phyloP scores from a whole-genome alignment of 2,329 filamentous ascomycete species.

The Neopestalotiopsis sp. region DNA sequence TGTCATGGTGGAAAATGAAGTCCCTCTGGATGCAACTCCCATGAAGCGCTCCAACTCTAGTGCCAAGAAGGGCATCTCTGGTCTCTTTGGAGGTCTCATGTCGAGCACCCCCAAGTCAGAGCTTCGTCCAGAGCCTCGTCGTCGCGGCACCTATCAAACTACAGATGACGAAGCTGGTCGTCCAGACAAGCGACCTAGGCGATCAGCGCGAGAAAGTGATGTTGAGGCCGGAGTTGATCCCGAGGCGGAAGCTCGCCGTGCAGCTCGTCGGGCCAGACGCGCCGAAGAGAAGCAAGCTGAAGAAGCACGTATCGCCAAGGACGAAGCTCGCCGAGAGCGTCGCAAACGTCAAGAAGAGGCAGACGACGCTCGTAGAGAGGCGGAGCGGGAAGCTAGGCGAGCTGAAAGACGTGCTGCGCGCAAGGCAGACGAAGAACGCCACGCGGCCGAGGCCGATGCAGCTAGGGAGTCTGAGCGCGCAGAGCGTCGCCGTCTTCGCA shows the following conservation, averaged over 20 bases:
- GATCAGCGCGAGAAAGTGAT: constrained; percentile 47
- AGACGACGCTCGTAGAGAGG: constrained; percentile 56
- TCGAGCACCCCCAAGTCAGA: constrained; percentile 41
- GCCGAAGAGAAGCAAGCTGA: constrained; percentile 64
- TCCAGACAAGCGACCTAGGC: constrained; percentile 41
- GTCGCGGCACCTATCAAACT: constrained; percentile 53
- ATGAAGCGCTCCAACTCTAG: constrained; percentile 66
- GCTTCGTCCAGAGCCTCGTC: constrained; percentile 45
- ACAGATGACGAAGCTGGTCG: constrained; percentile 55
- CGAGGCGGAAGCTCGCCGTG: constrained; percentile 65
- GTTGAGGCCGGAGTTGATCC: constrained; percentile 58
- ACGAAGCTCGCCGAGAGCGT: constrained; percentile 60
- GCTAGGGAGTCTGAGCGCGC: constrained; percentile 45
- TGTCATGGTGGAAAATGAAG: constrained; percentile 58
- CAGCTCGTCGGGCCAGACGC: constrained; percentile 64
- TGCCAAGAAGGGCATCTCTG: constrained; percentile 64
- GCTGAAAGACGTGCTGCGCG: constrained; percentile 57
- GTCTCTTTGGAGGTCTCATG: constrained; percentile 65
- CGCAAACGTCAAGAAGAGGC: constrained; percentile 61
- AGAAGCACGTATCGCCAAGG: constrained; percentile 61
- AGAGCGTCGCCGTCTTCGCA: constrained; percentile 44
- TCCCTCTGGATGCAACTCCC: constrained; percentile 51
- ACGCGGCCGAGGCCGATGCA: constrained; percentile 48
- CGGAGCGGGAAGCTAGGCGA: constrained; percentile 64
- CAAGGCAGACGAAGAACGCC: constrained; percentile 55